Evolutionary conservation across 805 yeast species (phyloP).

Genomic region (Nakazawaea populi): DNA sequence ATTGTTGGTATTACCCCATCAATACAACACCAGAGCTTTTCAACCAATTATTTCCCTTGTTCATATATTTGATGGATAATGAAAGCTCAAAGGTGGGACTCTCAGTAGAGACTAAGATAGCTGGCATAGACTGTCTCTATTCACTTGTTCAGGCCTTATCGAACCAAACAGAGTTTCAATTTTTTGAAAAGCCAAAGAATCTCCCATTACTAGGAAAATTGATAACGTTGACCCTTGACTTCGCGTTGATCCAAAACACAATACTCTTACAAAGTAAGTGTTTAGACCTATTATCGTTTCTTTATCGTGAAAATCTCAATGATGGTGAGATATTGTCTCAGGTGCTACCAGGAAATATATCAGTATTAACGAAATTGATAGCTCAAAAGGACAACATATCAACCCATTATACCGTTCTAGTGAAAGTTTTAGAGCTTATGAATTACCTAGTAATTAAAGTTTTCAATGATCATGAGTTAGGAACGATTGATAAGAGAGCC

Average conservation of each 20-base stretch:
- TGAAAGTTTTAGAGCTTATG: slow-evolving; percentile 25
- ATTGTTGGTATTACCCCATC: slow-evolving; percentile 41
- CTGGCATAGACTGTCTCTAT: slow-evolving; percentile 28
- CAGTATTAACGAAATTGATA: slow-evolving; percentile 34
- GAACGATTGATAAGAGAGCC: slow-evolving; percentile 17
- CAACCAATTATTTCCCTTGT: slow-evolving; percentile 39
- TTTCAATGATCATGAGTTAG: slow-evolving; percentile 36
- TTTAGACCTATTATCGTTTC: slow-evolving; percentile 25
- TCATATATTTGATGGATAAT: slow-evolving; percentile 42
- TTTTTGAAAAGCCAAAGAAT: slow-evolving; percentile 25
- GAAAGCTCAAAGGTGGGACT: slow-evolving; percentile 18
- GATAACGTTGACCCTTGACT: slow-evolving; percentile 36
- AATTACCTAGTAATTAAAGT: slow-evolving; percentile 25
- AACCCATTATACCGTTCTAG: slow-evolving; percentile 32
- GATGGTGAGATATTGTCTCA: slow-evolving; percentile 46
- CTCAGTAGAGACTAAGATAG: slow-evolving; percentile 30
- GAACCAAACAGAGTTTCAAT: slow-evolving; percentile 20
- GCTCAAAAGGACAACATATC: slow-evolving; percentile 22
- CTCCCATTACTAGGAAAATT: slow-evolving; percentile 43
- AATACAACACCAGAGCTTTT: slow-evolving; percentile 30
- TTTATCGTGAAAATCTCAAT: slow-evolving; percentile 28
- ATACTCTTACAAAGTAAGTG: slow-evolving; percentile 25
- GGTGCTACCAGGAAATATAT: slow-evolving; percentile 47
- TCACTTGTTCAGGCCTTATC: slow-evolving; percentile 26
- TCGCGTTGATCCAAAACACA: slow-evolving; percentile 21